Percentiles rank a stretch among this genome's conserved stretches.
Conservation (phyloP, 2,329 filamentous ascomycete species). For the Xylariaceae sp. region DNA sequence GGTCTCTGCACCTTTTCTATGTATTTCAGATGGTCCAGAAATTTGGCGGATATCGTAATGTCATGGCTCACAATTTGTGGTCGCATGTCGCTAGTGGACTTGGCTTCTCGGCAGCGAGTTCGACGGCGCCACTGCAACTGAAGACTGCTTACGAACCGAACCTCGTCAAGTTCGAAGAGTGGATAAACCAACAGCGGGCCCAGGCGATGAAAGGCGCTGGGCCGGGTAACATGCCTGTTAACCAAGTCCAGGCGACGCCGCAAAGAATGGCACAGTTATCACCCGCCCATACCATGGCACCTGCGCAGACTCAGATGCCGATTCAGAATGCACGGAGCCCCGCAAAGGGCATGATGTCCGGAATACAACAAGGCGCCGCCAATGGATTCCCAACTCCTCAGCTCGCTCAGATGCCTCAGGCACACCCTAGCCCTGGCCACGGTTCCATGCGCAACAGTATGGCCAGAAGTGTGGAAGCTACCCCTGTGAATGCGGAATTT, state of each 20-base stretch:
- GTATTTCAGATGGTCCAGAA: slow-evolving; percentile 76
- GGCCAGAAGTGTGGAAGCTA: slow-evolving; percentile 45
- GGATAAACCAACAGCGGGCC: slow-evolving; percentile 50
- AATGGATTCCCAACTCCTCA: slow-evolving; percentile 47
- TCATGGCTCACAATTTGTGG: slow-evolving; percentile 70
- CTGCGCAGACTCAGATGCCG: slow-evolving; percentile 39
- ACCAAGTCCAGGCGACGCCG: slow-evolving; percentile 33
- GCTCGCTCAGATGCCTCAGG: slow-evolving; percentile 39
- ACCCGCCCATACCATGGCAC: slow-evolving; percentile 37
- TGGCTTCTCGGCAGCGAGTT: slow-evolving; percentile 55
- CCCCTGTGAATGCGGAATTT: slow-evolving; percentile 37
- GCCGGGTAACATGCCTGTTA: slow-evolving; percentile 29
- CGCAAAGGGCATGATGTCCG: slow-evolving; percentile 42
- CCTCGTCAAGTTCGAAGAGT: slow-evolving; percentile 71
- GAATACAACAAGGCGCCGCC: slow-evolving; percentile 39
- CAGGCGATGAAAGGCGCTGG: slow-evolving; percentile 42
- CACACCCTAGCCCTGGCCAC: slow-evolving; percentile 36
- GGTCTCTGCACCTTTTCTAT: slow-evolving; percentile 66
- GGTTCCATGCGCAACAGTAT: slow-evolving; percentile 47
- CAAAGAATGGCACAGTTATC: slow-evolving; percentile 41
- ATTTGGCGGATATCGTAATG: slow-evolving; percentile 68
- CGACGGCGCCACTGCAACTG: slow-evolving; percentile 63
- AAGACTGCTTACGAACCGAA: slow-evolving; percentile 71
- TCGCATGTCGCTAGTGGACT: slow-evolving; percentile 61
- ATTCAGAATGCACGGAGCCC: slow-evolving; percentile 37